Base-by-base conservation (phyloP, 768 basidiomycete species). In the Mycena venus region DNA sequence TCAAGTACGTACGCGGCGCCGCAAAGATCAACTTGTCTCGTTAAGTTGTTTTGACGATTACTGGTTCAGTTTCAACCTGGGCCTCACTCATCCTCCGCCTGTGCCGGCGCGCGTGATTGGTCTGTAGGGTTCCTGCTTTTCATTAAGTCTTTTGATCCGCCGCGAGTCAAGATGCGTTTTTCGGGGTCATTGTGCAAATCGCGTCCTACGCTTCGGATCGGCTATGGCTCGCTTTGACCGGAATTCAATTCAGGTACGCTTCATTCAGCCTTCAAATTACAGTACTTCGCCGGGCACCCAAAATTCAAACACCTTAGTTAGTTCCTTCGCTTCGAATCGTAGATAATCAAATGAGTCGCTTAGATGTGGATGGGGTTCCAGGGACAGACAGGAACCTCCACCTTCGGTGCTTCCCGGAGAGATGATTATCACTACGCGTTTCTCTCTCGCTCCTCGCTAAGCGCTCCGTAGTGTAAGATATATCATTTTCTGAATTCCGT, bases 71-170 rank as follows among this genome's bases (percentile, higher is more conserved):
- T 36, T 38, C 59, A 55, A n/a, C n/a, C n/a, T n/a, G n/a, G n/a
- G n/a, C n/a, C 53, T 55, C n/a, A 14, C 59, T 21, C 49, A 38
- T 59, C 10, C 15, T 47, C 44, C 68, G 62, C 38, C 61, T 53
- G 47, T 21, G 56, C 34, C 59, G 64, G 68, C 25, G 42, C 23
- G 59, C 34, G 29, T 23, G 56, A 38, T 56, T 25, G 27, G 21
- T 61, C 49, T 36, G 60, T 51, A 25, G 14, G n/a, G 72, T 68
- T 63, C 72, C 67, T 68, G 40, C 19, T 38, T 47, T 74, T 74
- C 68, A 74, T 74, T 74, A 74, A 60, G 73, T 51, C 11, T 61
- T 62, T 51, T 74, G 73, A 74, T 74, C 73, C 73, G 73, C 55
- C 55, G 55, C 53, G n/a, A 40, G 58, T 23, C 34, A 49, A 9